These are phyloP conservation scores for Perkinsus olseni DNA, from an alignment of 169 alveolate species.

Conservation along the genomic window DNA sequence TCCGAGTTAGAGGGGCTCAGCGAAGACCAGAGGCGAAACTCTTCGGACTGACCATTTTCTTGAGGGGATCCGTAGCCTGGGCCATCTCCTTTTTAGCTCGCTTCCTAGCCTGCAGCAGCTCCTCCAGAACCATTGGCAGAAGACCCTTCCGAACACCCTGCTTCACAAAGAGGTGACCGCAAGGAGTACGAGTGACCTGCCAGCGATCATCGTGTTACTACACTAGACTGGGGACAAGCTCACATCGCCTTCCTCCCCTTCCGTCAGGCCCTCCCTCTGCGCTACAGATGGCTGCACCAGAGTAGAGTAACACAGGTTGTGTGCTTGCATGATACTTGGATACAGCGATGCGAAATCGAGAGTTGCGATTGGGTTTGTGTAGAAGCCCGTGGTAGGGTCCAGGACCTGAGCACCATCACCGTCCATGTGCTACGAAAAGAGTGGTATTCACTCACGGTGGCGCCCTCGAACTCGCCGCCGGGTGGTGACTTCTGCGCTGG, in stretches of 20 bases:
- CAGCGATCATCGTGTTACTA: not conserved
- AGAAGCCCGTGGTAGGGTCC: constrained; percentile 86
- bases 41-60: constrained; percentile 39
- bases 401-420: constrained; percentile 93
- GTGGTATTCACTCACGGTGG: constrained; percentile 65
- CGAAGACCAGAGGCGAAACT: too few species aligned
- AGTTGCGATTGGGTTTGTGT: constrained; percentile 95
- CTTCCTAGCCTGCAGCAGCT: constrained; percentile 89
- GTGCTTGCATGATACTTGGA: constrained; percentile 98
- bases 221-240: not conserved
- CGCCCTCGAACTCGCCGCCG: constrained; percentile 76
- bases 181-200: constrained; percentile 50
- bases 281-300: constrained; percentile 58
- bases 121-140: constrained; percentile 93
- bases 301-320: constrained; percentile 94
- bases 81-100: constrained; percentile 83
- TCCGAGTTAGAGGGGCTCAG: too few species aligned
- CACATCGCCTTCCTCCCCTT: constrained; percentile 30
- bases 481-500: not conserved
- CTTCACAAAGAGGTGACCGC: constrained; percentile 64
- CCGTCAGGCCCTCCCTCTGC: constrained; percentile 11
- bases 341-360: constrained; percentile 97
- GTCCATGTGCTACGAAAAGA: constrained; percentile 50
- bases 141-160: constrained; percentile 70
- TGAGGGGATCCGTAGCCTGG: constrained; percentile 80